Evolutionary conservation across 2,329 filamentous ascomycete genomes (phyloP).

Genomic region (Colletotrichum filicis): DNA sequence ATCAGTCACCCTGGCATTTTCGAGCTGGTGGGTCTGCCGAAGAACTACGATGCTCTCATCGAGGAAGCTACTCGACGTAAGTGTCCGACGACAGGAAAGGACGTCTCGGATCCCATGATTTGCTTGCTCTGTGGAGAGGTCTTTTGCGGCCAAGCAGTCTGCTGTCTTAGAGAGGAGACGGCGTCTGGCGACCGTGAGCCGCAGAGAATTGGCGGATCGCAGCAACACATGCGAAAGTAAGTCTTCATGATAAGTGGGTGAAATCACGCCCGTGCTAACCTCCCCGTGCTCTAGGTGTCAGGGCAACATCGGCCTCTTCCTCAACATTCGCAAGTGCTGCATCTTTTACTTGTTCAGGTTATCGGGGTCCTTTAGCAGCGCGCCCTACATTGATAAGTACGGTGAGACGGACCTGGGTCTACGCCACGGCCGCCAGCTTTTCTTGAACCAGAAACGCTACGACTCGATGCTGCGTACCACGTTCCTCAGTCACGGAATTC

Average conservation of each 20-base stretch:
- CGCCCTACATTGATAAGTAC: constrained; percentile 95
- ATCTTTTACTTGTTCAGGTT: constrained; percentile 86
- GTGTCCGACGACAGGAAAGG: constrained; percentile 91
- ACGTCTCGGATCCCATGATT: constrained; percentile 88
- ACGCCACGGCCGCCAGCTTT: constrained; percentile 87
- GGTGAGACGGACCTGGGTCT: constrained; percentile 95
- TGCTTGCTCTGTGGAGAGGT: constrained; percentile 98
- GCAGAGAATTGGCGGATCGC: constrained; percentile 79
- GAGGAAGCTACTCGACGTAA: constrained; percentile 87
- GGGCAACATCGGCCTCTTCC: constrained; percentile 89
- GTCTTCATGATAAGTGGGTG: constrained; percentile 46
- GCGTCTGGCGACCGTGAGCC: constrained; percentile 52
- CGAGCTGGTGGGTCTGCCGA: constrained; percentile 91
- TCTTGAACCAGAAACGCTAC: constrained; percentile 93
- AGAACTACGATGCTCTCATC: constrained; percentile 91
- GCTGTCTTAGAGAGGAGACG: constrained; percentile 78
- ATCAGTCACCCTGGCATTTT: constrained; percentile 89
- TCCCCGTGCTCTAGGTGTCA: constrained; percentile 73
- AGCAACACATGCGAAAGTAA: constrained; percentile 89
- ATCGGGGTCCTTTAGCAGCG: constrained; percentile 85
- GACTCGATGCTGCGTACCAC: constrained; percentile 87
- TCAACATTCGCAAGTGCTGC: constrained; percentile 96
- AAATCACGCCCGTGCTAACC: not conserved
- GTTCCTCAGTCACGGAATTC: constrained; percentile 88
- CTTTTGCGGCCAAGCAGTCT: constrained; percentile 93